Conservation (phyloP, 306 rosid species). For the Lagenaria siceraria region DNA sequence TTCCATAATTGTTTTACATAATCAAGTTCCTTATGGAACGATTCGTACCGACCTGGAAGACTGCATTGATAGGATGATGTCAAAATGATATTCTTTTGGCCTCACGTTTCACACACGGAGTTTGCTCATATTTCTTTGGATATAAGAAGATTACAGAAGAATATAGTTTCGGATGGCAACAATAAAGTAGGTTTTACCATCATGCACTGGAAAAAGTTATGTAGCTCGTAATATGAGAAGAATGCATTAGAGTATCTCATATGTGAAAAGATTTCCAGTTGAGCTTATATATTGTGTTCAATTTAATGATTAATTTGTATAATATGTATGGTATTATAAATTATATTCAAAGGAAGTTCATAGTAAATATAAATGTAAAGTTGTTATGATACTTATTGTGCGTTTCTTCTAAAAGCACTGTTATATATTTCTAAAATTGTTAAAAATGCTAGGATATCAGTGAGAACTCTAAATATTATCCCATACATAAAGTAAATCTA, state of each 20-base stretch:
- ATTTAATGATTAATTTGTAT: not conserved
- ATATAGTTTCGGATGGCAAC: not conserved
- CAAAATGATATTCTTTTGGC: not conserved
- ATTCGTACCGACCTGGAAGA: conserved; percentile 58
- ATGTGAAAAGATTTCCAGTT: not conserved
- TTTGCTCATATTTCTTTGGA: not conserved
- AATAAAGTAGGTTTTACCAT: not conserved
- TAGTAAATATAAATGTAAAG: not conserved
- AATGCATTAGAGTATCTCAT: not conserved
- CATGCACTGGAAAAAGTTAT: not conserved
- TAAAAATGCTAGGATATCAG: not conserved
- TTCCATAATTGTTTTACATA: conserved; percentile 65
- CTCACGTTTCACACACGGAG: not conserved
- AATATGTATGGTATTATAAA: not conserved
- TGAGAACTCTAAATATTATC: not conserved
- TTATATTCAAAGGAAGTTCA: not conserved
- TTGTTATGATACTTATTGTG: not conserved
- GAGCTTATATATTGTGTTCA: not conserved
- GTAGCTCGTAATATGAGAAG: not conserved
- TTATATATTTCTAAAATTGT: not conserved
- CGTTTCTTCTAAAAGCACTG: not conserved
- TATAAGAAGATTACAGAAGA: not conserved
- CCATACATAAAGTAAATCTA: not conserved
- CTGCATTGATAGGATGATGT: conserved; percentile 27
- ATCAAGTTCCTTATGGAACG: conserved; percentile 76